Evolutionary conservation across 768 basidiomycete genomes (phyloP), one percentile per base, ranked within the genome.

Genomic region (Calocera cornea): DNA sequence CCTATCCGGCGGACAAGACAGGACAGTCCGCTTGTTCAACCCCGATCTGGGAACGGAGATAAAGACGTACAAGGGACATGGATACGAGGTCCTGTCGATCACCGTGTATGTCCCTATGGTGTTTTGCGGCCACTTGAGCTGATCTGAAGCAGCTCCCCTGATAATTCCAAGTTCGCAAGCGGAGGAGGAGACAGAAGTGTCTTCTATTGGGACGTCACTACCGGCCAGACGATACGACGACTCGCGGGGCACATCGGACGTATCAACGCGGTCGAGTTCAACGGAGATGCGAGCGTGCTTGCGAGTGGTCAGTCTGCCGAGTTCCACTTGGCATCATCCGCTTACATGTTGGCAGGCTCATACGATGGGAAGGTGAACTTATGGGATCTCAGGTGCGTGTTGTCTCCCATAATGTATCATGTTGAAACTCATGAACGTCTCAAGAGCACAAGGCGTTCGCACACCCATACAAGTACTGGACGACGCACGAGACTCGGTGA

Each of bases 151-250:
- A 95, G 91, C 41, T 84, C 92, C 47, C 87, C 92, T 71, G 95
- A 99, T 77, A 99, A 99, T 78, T 87, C 89, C 33, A 88, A 89
- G 73, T 94, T 99, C 72, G 94, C 88, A 16, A 95, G 92, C 1
- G 91, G 88, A 27, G 95, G 95, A 34, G 95, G 95, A 5, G 95
- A 99, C 76, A 86, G 92, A 70, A 87, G 87, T 64, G 87, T 97
- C 0, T 97, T 97, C 71, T 77, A 97, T 27, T 98, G 95, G 95
- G 97, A 99, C 74, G 97, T 99, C 11, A 84, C 88, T 19, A 85
- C 89, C 34, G 95, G 92, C 14, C 83, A 85, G 50, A 92, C 95
- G 0, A 86, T 87, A 44, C 82, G 93, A 41, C 82, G 95, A 66
- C 81, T 97, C 69, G 78, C 89, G 19, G 97, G 93, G 0, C 97